A percentile compares a stretch with the other conserved stretches of the same genome.
Evolutionary conservation across 1,284 basidiomycete species (phyloP).

Genomic region (Ceratobasidium sp.): DNA sequence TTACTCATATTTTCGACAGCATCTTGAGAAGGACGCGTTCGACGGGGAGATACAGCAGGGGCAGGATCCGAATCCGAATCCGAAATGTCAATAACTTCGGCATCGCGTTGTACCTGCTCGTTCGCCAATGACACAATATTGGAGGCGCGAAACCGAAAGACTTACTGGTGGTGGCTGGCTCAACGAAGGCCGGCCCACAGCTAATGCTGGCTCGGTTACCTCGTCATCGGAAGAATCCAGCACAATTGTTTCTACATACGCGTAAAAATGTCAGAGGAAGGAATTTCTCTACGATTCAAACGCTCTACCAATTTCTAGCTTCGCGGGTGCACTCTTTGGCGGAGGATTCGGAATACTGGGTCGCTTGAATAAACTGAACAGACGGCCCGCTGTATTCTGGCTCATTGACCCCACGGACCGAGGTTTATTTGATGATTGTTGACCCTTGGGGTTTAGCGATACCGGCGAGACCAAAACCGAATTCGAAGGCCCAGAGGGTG

Average conservation of each 20-base stretch:
- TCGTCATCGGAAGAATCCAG: slow-evolving; percentile 39
- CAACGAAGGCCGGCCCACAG: background rate
- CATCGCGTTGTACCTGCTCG: background rate
- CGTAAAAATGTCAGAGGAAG: background rate
- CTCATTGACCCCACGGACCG: background rate
- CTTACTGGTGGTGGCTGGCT: slow-evolving; percentile 7
- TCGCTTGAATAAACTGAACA: background rate
- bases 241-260: slow-evolving; percentile 6
- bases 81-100: slow-evolving; percentile 8
- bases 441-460: background rate
- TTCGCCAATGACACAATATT: background rate
- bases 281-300: background rate
- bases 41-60: background rate
- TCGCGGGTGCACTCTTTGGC: slow-evolving; percentile 12
- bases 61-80: slow-evolving; percentile 17
- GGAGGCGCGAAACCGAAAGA: background rate
- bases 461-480: background rate
- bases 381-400: background rate
- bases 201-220: background rate
- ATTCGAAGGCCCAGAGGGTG: background rate
- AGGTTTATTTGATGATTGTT: background rate
- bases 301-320: background rate
- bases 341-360: background rate
- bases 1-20: background rate
- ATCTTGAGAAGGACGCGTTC: background rate